phyloP scores from a whole-genome alignment of 1,139 yeast species.

The Hyphopichia fennica region DNA sequence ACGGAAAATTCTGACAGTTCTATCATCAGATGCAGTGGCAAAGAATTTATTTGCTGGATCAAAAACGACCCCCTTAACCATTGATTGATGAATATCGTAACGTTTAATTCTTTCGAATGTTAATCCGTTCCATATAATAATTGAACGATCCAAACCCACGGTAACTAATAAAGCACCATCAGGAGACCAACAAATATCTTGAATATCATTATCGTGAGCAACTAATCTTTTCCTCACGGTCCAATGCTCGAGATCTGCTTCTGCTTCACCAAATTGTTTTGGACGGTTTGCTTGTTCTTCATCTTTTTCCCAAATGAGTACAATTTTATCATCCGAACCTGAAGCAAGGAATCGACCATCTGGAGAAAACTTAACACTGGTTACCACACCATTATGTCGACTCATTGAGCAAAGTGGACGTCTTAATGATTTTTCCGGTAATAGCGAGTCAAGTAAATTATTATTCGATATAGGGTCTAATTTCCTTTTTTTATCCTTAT shows the following conservation, averaged over 20 bases:
- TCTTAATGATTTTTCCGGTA: slow-evolving; percentile 39
- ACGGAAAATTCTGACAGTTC: slow-evolving; percentile 83
- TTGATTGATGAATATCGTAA: slow-evolving; percentile 90
- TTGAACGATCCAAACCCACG: slow-evolving; percentile 89
- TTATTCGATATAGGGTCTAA: slow-evolving; percentile 9
- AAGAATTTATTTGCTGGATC: slow-evolving; percentile 98
- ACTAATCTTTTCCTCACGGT: slow-evolving; percentile 86
- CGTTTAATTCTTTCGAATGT: slow-evolving; percentile 89
- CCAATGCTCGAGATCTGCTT: slow-evolving; percentile 84
- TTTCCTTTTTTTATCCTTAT: slow-evolving; percentile 8
- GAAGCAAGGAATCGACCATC: slow-evolving; percentile 88
- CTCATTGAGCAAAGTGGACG: slow-evolving; percentile 78
- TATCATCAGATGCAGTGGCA: slow-evolving; percentile 95
- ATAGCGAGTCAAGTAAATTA: slow-evolving; percentile 7
- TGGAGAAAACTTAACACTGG: slow-evolving; percentile 89
- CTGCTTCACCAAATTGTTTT: slow-evolving; percentile 49
- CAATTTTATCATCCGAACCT: slow-evolving; percentile 92
- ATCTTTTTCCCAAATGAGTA: slow-evolving; percentile 91
- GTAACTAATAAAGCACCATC: slow-evolving; percentile 87
- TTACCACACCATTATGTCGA: slow-evolving; percentile 90
- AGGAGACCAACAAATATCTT: slow-evolving; percentile 97
- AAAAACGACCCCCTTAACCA: slow-evolving; percentile 94
- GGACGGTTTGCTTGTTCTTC: slow-evolving; percentile 51
- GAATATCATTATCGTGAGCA: slow-evolving; percentile 96
- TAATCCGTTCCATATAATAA: slow-evolving; percentile 89